Evolutionary conservation across 2,329 filamentous ascomycete genomes (phyloP), one percentile per base, ranked within the genome.

Genomic region (Fusarium virguliforme): DNA sequence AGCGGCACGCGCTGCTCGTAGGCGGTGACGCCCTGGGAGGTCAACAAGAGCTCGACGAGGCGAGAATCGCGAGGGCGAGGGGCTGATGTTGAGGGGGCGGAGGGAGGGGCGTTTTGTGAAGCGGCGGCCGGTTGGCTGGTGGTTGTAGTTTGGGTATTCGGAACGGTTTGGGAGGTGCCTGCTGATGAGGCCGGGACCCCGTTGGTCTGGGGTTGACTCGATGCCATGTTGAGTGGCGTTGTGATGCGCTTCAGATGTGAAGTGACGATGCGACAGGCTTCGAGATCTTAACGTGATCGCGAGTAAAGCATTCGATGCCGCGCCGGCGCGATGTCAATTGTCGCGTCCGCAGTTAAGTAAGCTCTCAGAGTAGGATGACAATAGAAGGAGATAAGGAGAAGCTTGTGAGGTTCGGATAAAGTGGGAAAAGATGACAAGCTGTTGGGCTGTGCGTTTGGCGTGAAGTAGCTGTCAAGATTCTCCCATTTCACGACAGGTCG

Each of bases 1-100:
- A 95, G 87, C 0, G 93, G 93, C 1, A 96, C 93, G 76, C 93
- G 92, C 79, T 92, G 89, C 80, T 95, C 93, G 85, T 94, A 96
- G 41, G 91, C 87, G 5, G 91, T 90, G 9, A 95, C 92, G 77
- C 93, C 93, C 75, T 94, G 91, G 8, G 91, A 92, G 22, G 91
- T 91, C 54, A 96, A 89, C 57, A 96, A 88, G 18, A 95, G 89
- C 82, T 95, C 93, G 75, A 96, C 89, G 13, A 94, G 89, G 76
- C 93, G 91, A 15, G 91, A 89, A 80, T 96, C 93, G 81, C 93
- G 92, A 1, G 93, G 93, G 4, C 92, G 89, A 56, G 87, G 85
- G 22, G 85, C 83, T 10, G 83, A 75, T 40, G 82, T 76, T 34
- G 82, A 76, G 53, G 82, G 75, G 22, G 81, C 68, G 51, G 77